Conservation (phyloP, 2,329 filamentous ascomycete genomes). For the Sordariomycetes sp. region DNA sequence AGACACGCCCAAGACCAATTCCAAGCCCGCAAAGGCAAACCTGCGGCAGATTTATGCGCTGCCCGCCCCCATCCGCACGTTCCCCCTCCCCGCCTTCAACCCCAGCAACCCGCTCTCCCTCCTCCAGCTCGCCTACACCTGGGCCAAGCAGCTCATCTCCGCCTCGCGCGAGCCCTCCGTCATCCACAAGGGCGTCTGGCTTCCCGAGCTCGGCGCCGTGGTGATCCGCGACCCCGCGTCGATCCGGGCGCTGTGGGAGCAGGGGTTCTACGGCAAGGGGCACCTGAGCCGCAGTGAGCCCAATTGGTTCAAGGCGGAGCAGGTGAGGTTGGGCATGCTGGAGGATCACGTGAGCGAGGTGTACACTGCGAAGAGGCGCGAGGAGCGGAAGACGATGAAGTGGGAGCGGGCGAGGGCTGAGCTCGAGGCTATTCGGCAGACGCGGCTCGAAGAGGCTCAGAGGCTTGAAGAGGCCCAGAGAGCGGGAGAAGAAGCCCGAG, state of each 20-base stretch:
- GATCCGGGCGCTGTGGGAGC: conserved; percentile 79
- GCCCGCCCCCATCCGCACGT: conserved; percentile 66
- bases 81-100: conserved; percentile 77
- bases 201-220: conserved; percentile 67
- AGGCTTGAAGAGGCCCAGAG: conserved; percentile 26
- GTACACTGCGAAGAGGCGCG: conserved; percentile 59
- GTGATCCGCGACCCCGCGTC: conserved; percentile 68
- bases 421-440: conserved; percentile 68
- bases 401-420: conserved; percentile 84
- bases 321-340: conserved; percentile 52
- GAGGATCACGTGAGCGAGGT: conserved; percentile 67
- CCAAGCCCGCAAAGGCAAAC: neutral
- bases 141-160: conserved; percentile 60
- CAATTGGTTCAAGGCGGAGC: conserved; percentile 78
- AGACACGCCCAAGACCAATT: conserved; percentile 10
- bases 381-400: conserved; percentile 74
- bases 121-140: conserved; percentile 65
- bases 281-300: conserved; percentile 88
- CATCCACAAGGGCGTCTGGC: conserved; percentile 65
- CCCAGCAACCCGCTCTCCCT: conserved; percentile 87
- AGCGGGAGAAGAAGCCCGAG: neutral
- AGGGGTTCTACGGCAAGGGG: conserved; percentile 95
- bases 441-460: conserved; percentile 29
- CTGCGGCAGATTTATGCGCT: conserved; percentile 67
- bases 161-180: conserved; percentile 49